Percentiles rank a stretch among this genome's conserved stretches.
These are phyloP conservation scores for Dendryphion nanum DNA, from an alignment of 2,329 filamentous ascomycete species.

Conservation along the genomic window DNA sequence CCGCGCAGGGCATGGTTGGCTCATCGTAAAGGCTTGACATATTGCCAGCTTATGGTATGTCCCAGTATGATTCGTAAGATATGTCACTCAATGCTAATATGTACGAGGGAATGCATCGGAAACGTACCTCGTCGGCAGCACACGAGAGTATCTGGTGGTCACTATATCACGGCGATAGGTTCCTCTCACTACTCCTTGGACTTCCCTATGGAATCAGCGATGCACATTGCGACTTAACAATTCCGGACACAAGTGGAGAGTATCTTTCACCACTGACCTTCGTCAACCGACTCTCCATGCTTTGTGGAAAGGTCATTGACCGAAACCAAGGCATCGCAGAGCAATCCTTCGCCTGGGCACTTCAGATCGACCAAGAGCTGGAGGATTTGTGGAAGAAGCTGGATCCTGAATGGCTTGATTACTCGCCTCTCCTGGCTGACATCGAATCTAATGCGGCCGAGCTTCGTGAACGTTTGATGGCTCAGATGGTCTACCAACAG, in stretches of 20 bases:
- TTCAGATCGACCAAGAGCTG: slow-evolving; percentile 45
- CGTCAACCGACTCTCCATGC: slow-evolving; percentile 36
- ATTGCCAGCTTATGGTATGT: slow-evolving; percentile 53
- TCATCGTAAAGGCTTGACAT: slow-evolving; percentile 51
- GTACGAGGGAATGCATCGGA: slow-evolving; percentile 38
- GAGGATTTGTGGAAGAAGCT: slow-evolving; percentile 38
- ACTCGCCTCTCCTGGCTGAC: slow-evolving; percentile 25
- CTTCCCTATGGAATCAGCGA: slow-evolving; percentile 49
- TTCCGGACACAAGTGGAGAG: slow-evolving; percentile 23
- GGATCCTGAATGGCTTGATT: slow-evolving; percentile 41
- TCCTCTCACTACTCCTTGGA: slow-evolving; percentile 54
- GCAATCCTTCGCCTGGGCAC: slow-evolving; percentile 37
- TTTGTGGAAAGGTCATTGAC: slow-evolving; percentile 46
- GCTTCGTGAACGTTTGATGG: slow-evolving; percentile 39
- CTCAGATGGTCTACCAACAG: slow-evolving; percentile 46
- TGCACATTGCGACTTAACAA: slow-evolving; percentile 35
- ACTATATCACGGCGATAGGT: slow-evolving; percentile 48
- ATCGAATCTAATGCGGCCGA: slow-evolving; percentile 34
- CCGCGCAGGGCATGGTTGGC: slow-evolving; percentile 56
- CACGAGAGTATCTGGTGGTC: slow-evolving; percentile 43
- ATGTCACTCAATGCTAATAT: slow-evolving; percentile 11
- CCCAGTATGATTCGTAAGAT: background rate
- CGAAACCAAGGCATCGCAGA: slow-evolving; percentile 39
- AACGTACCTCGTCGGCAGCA: slow-evolving; percentile 29
- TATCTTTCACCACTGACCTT: slow-evolving; percentile 31